Base-by-base conservation (phyloP, 2,329 filamentous ascomycete species). In the Pseudonectria foliicola region DNA sequence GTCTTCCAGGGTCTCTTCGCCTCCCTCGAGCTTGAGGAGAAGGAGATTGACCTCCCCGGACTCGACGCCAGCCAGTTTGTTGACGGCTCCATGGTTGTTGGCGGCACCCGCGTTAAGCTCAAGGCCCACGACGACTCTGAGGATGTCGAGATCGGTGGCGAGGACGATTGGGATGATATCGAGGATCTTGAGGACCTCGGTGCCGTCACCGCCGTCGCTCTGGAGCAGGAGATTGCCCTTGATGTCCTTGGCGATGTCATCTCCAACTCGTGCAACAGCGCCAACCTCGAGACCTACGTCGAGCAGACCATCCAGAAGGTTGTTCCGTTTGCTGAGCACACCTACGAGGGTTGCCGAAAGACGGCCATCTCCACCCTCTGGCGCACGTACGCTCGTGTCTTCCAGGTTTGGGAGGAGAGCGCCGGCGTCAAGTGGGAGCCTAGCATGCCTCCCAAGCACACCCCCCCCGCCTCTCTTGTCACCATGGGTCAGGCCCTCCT, bases 201-300 rank as follows among this genome's bases (percentile, higher is more conserved):
- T 38, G 86, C 86, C 33, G 85, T 93, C 43, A 93, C 87, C 16
- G 87, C 88, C 34, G 77, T 95, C 36, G 87, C 90, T 15, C 77
- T 95, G 52, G 92, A 96, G 72, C 95, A 96, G 66, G 92, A 98
- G 64, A 93, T 96, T 51, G 90, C 92, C 25, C 79, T 95, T 29
- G 92, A 98, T 61, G 89, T 95, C 6, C 75, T 95, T 25, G 92
- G 89, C 45, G 92, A 98, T 56, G 79, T 98, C 43, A 82, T 96
- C 53, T 82, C 85, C 30, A 82, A 93, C 67, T 86, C 86, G 31
- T 88, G 86, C 61, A 75, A 77, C 54, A 76, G 83, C 48, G 87
- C 77, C 59, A 73, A 74, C 50, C 66, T 77, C 37, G 65, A 93
- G 47, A 80, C 85, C 5, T 95, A 90, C 61, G 84, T 95, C 43